phyloP scores from a whole-genome alignment of 805 yeast genomes.

The Kockiozyma suomiensis region DNA sequence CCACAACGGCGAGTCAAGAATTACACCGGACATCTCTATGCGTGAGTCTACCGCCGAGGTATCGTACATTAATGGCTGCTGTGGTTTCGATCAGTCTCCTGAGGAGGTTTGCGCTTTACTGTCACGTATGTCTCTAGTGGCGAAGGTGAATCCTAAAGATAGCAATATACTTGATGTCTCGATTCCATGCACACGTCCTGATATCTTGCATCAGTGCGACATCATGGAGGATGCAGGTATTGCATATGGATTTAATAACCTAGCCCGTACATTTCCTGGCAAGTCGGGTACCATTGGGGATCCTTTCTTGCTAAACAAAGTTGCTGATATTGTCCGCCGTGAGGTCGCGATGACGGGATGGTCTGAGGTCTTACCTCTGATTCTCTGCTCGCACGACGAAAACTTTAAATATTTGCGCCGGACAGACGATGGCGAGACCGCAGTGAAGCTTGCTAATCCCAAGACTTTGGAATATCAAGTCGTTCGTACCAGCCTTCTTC shows the following conservation, averaged over 20 bases:
- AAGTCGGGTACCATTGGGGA: slow-evolving; percentile 77
- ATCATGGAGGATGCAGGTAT: slow-evolving; percentile 98
- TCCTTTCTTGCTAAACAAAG: slow-evolving; percentile 87
- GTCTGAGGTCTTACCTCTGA: slow-evolving; percentile 93
- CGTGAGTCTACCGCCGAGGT: slow-evolving; percentile 74
- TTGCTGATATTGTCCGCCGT: slow-evolving; percentile 83
- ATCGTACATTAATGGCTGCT: slow-evolving; percentile 84
- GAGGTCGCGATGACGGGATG: slow-evolving; percentile 96
- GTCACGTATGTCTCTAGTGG: slow-evolving; percentile 77
- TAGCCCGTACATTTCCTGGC: slow-evolving; percentile 77
- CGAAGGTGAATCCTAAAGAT: slow-evolving; percentile 54
- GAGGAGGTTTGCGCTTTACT: slow-evolving; percentile 70
- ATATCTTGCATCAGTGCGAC: slow-evolving; percentile 94
- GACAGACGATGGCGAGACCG: slow-evolving; percentile 71
- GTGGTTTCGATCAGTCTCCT: slow-evolving; percentile 76
- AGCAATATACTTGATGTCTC: slow-evolving; percentile 60
- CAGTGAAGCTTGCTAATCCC: slow-evolving; percentile 92
- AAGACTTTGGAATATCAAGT: slow-evolving; percentile 97
- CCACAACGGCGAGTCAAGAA: slow-evolving; percentile 74
- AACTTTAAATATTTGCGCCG: slow-evolving; percentile 84
- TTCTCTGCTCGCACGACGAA: slow-evolving; percentile 95
- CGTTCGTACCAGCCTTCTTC: slow-evolving; percentile 90
- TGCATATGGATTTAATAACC: slow-evolving; percentile 90
- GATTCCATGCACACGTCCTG: slow-evolving; percentile 94
- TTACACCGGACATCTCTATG: slow-evolving; percentile 71